phyloP scores from a whole-genome alignment of 441 rosid genomes.

The Metrosideros polymorpha region DNA sequence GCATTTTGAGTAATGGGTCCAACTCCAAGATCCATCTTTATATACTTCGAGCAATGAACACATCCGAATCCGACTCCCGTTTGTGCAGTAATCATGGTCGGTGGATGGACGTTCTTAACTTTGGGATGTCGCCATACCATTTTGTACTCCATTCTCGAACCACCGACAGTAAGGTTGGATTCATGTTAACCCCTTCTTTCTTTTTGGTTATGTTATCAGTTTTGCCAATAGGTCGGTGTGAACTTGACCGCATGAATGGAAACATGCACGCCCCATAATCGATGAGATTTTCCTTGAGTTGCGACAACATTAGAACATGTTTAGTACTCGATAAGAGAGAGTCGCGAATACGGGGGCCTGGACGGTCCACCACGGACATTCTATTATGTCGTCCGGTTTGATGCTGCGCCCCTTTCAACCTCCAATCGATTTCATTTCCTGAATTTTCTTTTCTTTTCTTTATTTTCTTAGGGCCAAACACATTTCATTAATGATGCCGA shows the following conservation, averaged over 20 bases:
- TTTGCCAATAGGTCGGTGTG: not conserved
- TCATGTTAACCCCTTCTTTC: not conserved
- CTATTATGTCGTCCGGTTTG: not conserved
- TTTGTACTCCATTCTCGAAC: not conserved
- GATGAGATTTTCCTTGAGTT: not conserved
- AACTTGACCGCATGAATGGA: not conserved
- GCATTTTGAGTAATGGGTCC: not conserved
- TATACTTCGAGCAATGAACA: not conserved
- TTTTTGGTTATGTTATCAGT: not conserved
- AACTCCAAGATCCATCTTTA: not conserved
- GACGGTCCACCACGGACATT: not conserved
- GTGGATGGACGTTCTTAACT: not conserved
- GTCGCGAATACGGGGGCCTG: not conserved
- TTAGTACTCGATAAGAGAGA: not conserved
- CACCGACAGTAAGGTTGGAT: not conserved
- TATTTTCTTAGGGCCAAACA: not conserved
- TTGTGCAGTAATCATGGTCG: not conserved
- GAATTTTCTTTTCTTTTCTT: not conserved
- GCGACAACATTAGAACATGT: not conserved
- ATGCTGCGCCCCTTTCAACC: not conserved
- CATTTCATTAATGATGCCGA: not conserved
- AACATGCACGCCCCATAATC: not conserved
- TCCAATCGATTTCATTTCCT: not conserved
- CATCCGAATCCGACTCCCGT: not conserved
- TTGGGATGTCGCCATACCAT: not conserved